Base-by-base conservation (phyloP, 768 basidiomycete species). In the Floccularia luteovirens region DNA sequence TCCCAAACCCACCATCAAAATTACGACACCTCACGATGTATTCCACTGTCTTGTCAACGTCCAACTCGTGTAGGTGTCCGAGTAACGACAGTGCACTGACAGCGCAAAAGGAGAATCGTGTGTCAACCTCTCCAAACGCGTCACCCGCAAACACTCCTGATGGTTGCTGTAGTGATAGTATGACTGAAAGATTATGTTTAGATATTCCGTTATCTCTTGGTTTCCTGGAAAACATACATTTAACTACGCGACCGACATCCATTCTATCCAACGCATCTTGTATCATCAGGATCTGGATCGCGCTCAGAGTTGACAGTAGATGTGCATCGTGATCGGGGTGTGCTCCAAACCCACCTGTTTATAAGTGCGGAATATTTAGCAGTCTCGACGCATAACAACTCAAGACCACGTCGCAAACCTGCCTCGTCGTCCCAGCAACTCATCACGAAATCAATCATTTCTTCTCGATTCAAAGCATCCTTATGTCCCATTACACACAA, bases 1-100 rank as follows among this genome's bases (percentile, higher is more conserved):
- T 80, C 19, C 96, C 94, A 53, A 94, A 99, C 0, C 91, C 96
- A 3, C 93, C 93, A 54, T 99, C 96, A 57, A 91, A 97, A 58
- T 98, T 99, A 53, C 70, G 73, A 61, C 96, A 97, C 24, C 72
- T 65, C 17, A 61, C 57, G 31, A 98, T 75, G 58, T 94, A 90
- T 5, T 60, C 65, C 6, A 87, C 75, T 0, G 87, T 80, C 51
- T 69, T 75, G 21, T 80, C 77, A 38, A 62, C 61, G 46, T 91
- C 79, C 31, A 97, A 64, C 16, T 71, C 69, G 44, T 81, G 70
- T 24, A 96, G 66, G 23, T 72, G 68, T 1, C 86, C 86, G 10
- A 98, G 77, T 14, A 97, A 73, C 0, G 90, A 86, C 0, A 98
- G 67, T 0, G 84, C 80, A 38, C 73, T 77, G 39, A 94, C 71